phyloP scores from a whole-genome alignment of 2,329 filamentous ascomycete species.

The Mariannaea sp. region DNA sequence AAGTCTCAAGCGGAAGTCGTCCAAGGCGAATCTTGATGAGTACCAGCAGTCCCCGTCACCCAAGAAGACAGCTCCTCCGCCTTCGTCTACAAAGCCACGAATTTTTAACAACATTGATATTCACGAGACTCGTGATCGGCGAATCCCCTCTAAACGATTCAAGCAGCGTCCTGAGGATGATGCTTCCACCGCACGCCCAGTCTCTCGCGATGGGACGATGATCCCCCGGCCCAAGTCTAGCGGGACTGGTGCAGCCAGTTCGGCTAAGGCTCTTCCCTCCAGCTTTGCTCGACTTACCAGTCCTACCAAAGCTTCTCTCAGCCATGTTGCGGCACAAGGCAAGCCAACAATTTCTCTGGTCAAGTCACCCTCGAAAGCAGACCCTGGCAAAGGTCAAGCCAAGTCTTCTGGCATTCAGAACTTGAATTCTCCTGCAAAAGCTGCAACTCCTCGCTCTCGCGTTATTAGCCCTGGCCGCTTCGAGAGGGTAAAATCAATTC shows the following conservation, averaged over 20 bases:
- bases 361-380: slow-evolving; percentile 54
- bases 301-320: slow-evolving; percentile 76
- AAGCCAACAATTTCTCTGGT: slow-evolving; percentile 41
- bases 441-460: slow-evolving; percentile 42
- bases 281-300: slow-evolving; percentile 68
- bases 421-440: slow-evolving; percentile 40
- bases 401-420: slow-evolving; percentile 59
- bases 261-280: slow-evolving; percentile 50
- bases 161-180: slow-evolving; percentile 73
- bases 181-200: slow-evolving; percentile 66
- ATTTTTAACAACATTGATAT: slow-evolving; percentile 31
- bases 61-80: slow-evolving; percentile 36
- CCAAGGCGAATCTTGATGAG: slow-evolving; percentile 38
- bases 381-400: slow-evolving; percentile 45
- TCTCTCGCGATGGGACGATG: slow-evolving; percentile 56
- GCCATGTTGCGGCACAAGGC: slow-evolving; percentile 48
- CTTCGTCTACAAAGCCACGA: slow-evolving; percentile 21
- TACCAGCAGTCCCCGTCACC: slow-evolving; percentile 36
- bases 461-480: slow-evolving; percentile 57
- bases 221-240: slow-evolving; percentile 54
- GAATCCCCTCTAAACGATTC: slow-evolving; percentile 67
- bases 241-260: slow-evolving; percentile 28
- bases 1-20: slow-evolving; percentile 35
- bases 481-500: slow-evolving; percentile 63
- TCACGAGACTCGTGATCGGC: slow-evolving; percentile 23